phyloP scores from a whole-genome alignment of 805 yeast species.

The Pichia membranifaciens region DNA sequence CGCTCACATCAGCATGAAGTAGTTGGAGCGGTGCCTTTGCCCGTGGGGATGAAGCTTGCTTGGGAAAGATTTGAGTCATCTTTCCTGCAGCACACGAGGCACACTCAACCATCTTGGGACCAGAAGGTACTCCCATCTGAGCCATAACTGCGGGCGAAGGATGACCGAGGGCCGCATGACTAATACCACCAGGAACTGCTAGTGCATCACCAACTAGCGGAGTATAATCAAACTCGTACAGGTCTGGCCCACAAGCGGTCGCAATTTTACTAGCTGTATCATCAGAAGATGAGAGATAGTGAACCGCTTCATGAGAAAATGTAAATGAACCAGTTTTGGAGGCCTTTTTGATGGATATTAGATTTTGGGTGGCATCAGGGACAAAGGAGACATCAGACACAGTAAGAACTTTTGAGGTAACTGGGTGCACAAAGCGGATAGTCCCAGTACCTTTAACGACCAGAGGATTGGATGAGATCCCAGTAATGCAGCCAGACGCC shows the following conservation, averaged over 20 bases:
- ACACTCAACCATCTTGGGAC: not conserved
- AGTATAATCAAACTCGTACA: not conserved
- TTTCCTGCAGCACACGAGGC: slow-evolving; percentile 3
- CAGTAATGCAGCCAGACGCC: slow-evolving; percentile 2
- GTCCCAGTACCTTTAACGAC: slow-evolving; percentile 3
- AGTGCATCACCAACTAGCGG: not conserved
- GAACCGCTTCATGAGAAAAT: not conserved
- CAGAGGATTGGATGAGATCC: not conserved
- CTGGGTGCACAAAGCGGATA: not conserved
- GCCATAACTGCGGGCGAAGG: slow-evolving; percentile 3
- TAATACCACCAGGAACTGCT: not conserved
- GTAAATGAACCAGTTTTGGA: not conserved
- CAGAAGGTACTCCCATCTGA: not conserved
- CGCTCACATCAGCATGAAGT: slow-evolving; percentile 3
- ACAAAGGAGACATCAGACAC: slow-evolving; percentile 1
- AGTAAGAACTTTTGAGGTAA: not conserved
- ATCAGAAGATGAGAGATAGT: not conserved
- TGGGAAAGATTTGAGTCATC: not conserved
- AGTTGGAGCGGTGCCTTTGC: not conserved
- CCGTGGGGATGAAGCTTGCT: not conserved
- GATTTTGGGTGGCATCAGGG: not conserved
- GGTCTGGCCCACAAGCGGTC: not conserved
- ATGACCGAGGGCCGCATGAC: slow-evolving; percentile 1
- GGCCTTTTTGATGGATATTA: not conserved
- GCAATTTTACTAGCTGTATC: not conserved